These are phyloP conservation scores for Telopea speciosissima DNA, from an alignment of 177 flowering plant species.

Conservation along the genomic window DNA sequence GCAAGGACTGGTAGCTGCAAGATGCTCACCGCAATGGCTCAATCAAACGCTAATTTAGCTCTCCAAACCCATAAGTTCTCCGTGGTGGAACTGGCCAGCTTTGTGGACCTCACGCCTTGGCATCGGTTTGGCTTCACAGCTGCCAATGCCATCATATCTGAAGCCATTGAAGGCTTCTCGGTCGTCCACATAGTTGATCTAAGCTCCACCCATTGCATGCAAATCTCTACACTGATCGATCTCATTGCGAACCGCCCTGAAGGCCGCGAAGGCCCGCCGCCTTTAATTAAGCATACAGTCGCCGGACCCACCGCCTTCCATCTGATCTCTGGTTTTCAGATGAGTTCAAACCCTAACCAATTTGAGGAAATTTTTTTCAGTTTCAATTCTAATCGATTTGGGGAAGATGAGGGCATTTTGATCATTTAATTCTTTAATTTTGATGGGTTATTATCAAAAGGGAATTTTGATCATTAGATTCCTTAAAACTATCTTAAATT, in stretches of 20 bases:
- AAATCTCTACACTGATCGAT: constrained; percentile 85
- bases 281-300: constrained; percentile 60
- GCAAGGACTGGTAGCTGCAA: constrained; percentile 58
- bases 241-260: constrained; percentile 53
- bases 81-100: constrained; percentile 67
- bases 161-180: constrained; percentile 58
- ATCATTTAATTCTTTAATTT: too few relatives aligned
- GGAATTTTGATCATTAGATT: too few relatives aligned
- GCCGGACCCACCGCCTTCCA: constrained; percentile 33
- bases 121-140: constrained; percentile 93
- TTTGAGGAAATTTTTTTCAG: too few relatives aligned
- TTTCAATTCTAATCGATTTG: too few relatives aligned
- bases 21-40: constrained; percentile 43
- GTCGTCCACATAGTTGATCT: constrained; percentile 71
- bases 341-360: too few relatives aligned
- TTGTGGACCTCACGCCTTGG: constrained; percentile 90
- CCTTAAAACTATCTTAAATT: too few relatives aligned
- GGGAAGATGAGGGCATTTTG: too few relatives aligned
- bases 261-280: too few relatives aligned
- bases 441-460: too few relatives aligned
- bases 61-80: constrained; percentile 52
- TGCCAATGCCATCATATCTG: constrained; percentile 70
- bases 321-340: too few relatives aligned
- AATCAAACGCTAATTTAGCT: constrained; percentile 17
- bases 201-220: constrained; percentile 91